Evolutionary conservation across 2,329 filamentous ascomycete genomes (phyloP).

Genomic region (Botrytis aclada): DNA sequence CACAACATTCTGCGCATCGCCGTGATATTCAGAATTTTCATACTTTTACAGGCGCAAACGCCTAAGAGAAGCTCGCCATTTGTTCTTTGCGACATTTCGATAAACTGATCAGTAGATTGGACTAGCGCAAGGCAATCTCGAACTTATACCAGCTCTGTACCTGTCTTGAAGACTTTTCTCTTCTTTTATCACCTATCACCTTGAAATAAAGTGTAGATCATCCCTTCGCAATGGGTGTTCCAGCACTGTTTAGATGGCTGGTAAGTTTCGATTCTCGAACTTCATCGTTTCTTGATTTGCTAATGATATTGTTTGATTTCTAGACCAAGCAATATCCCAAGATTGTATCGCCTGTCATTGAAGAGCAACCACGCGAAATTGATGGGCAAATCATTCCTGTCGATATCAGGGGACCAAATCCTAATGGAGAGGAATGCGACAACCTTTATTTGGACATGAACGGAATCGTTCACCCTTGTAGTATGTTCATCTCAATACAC

Average conservation of each 20-base stretch:
- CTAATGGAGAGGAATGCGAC: conserved; percentile 96
- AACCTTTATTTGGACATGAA: conserved; percentile 99
- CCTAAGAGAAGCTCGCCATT: neutral
- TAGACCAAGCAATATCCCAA: conserved; percentile 91
- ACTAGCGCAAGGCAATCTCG: neutral
- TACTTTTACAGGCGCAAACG: neutral
- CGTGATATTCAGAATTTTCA: neutral
- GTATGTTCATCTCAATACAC: conserved; percentile 8
- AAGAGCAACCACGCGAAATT: conserved; percentile 77
- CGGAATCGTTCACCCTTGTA: conserved; percentile 97
- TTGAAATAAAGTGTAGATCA: neutral
- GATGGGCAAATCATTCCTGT: conserved; percentile 83
- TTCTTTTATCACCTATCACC: neutral
- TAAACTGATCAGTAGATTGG: conserved; percentile 1
- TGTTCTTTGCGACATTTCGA: neutral
- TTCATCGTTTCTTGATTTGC: neutral
- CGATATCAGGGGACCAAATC: conserved; percentile 80
- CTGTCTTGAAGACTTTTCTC: neutral
- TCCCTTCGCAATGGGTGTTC: conserved; percentile 35
- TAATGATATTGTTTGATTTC: conserved; percentile 4
- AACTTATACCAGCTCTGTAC: conserved; percentile 3
- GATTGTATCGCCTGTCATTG: conserved; percentile 87
- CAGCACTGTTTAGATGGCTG: conserved; percentile 74
- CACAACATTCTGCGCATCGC: neutral
- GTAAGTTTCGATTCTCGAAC: conserved; percentile 39